These are phyloP conservation scores for Aspergillus fischeri DNA, from an alignment of 2,329 filamentous ascomycete species.

Conservation along the genomic window DNA sequence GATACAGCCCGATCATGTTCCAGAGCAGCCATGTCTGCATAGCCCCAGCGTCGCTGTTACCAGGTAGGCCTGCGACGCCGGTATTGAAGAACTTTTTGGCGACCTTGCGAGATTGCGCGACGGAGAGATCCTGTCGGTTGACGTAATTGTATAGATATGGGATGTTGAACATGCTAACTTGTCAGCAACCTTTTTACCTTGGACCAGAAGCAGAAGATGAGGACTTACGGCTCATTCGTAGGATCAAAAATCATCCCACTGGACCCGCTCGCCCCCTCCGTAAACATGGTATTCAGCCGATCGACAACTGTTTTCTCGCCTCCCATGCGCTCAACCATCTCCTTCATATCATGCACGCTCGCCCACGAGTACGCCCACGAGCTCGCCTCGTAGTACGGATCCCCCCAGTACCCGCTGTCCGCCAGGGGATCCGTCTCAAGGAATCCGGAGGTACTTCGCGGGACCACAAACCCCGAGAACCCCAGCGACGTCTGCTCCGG, in stretches of 20 bases:
- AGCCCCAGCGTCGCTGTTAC: conserved; percentile 67
- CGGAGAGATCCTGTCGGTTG: conserved; percentile 58
- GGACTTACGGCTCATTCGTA: conserved; percentile 59
- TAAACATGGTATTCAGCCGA: conserved; percentile 59
- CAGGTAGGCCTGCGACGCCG: conserved; percentile 56
- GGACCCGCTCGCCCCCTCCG: conserved; percentile 23
- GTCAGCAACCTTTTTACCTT: too few relatives aligned
- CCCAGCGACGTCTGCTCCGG: conserved; percentile 52
- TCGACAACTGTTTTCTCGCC: conserved; percentile 38
- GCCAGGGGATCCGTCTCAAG: conserved; percentile 49
- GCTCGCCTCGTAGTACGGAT: conserved; percentile 58
- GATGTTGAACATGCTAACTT: conserved; percentile 51
- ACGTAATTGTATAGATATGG: conserved; percentile 68
- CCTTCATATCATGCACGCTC: conserved; percentile 61
- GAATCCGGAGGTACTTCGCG: conserved; percentile 48
- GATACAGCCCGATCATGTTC: conserved; percentile 66
- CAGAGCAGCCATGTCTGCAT: conserved; percentile 69
- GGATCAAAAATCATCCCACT: conserved; percentile 60
- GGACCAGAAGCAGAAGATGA: not conserved
- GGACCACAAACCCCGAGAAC: conserved; percentile 64
- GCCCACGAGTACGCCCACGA: conserved; percentile 66
- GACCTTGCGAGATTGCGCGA: conserved; percentile 55
- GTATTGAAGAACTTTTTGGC: conserved; percentile 58
- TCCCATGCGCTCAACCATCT: conserved; percentile 53
- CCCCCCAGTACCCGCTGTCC: conserved; percentile 62